Percentiles rank a stretch among this genome's conserved stretches.
Conservation (phyloP, 331 rosid genomes). For the Arachis monticola region DNA sequence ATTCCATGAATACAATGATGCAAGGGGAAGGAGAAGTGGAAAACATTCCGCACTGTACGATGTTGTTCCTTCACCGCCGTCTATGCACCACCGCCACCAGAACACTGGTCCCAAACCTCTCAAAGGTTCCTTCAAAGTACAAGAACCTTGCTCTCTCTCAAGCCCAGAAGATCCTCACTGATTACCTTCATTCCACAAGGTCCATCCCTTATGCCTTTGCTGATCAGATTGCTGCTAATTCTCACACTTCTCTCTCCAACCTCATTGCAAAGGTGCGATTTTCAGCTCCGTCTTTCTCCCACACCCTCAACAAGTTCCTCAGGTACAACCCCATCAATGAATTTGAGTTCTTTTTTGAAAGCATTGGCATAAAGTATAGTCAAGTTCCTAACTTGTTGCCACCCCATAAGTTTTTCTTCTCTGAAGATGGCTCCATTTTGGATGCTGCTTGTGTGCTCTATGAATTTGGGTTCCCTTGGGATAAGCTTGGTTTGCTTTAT, state of each 20-base stretch:
- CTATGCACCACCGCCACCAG: slow-evolving; percentile 41
- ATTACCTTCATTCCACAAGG: slow-evolving; percentile 74
- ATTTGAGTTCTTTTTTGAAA: slow-evolving; percentile 83
- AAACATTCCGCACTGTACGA: background rate
- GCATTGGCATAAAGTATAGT: slow-evolving; percentile 65
- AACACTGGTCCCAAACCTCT: slow-evolving; percentile 36
- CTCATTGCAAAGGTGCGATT: slow-evolving; percentile 51
- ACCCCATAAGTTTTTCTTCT: slow-evolving; percentile 63
- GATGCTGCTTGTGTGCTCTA: slow-evolving; percentile 61
- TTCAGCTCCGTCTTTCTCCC: slow-evolving; percentile 48
- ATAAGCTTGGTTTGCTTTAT: slow-evolving; percentile 63
- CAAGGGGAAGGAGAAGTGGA: no score
- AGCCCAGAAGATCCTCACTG: slow-evolving; percentile 64
- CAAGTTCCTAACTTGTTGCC: slow-evolving; percentile 52
- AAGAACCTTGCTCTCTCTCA: slow-evolving; percentile 46
- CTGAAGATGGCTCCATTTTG: slow-evolving; percentile 57
- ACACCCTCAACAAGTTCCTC: slow-evolving; percentile 52
- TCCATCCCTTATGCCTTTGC: slow-evolving; percentile 66
- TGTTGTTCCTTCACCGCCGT: slow-evolving; percentile 41
- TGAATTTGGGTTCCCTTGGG: slow-evolving; percentile 88
- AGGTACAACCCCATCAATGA: slow-evolving; percentile 86
- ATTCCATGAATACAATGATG: no score
- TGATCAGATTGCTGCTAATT: slow-evolving; percentile 63
- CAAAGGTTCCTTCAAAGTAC: slow-evolving; percentile 50
- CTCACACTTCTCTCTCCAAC: slow-evolving; percentile 51